Evolutionary conservation across 768 basidiomycete genomes (phyloP), one percentile per base, ranked within the genome.

Genomic region (Leccinellum albellum): DNA sequence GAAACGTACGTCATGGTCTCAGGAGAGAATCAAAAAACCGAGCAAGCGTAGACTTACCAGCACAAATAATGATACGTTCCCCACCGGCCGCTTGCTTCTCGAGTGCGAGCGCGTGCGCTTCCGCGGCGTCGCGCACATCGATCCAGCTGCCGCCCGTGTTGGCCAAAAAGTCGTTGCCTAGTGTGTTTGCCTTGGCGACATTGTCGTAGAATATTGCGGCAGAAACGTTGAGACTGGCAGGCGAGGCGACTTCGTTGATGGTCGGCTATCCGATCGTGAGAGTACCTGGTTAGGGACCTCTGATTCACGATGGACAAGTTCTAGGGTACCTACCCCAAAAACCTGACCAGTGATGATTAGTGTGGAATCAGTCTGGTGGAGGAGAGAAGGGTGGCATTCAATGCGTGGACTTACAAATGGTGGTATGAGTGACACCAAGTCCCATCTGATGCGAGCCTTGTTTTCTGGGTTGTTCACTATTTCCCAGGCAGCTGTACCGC

Each of bases 401-500:
- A 14, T 8, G 8, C 13, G 1, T 20, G 5, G 23, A 47, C 74
- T 65, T 33, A 74, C 76, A 29, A 58, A 71, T 42, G 79, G 75
- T 23, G 80, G 79, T 60, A 73, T 70, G 50, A 79, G 58, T 1
- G 69, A 68, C 2, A 71, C 68, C 49, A 82, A 53, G 55, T 79
- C 79, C 71, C 73, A 79, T 5, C 64, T 53, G 31, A 73, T 66
- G 26, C 65, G 68, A 3, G 53, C n/a, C 35, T 73, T 70, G 52
- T 76, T 66, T 46, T 72, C 63, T 3, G 57, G 54, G 8, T 17
- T 44, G 23, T 73, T 66, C 47, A 75, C 59, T 50, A 78, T 77
- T 20, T 74, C 70, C 83, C 83, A 85, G 7, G 82, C 82, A 13
- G 79, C 79, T 76, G 49, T 8, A 21, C 32, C 2, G n/a, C 31